phyloP scores from a whole-genome alignment of 2,329 filamentous ascomycete genomes.

The Scedosporium apiospermum region DNA sequence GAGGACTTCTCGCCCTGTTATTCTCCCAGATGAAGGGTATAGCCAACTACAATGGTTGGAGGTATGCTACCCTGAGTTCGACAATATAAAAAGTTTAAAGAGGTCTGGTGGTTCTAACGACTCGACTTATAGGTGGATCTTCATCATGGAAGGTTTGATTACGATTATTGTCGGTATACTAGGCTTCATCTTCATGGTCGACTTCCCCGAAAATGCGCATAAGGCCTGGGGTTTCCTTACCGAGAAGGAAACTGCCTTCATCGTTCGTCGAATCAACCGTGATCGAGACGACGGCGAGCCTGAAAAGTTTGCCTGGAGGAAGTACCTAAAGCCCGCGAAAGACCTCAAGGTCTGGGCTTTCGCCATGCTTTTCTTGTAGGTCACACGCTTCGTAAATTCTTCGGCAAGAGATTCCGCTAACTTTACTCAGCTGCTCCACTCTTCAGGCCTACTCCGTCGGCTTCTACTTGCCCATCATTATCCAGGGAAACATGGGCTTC shows the following conservation, averaged over 20 bases:
- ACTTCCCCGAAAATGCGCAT: constrained; percentile 12
- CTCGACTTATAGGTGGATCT: too few relatives aligned
- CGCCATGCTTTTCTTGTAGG: constrained; percentile 11
- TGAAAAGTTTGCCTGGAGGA: constrained; percentile 8
- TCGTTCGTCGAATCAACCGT: constrained; percentile 10
- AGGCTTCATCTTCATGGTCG: constrained; percentile 14
- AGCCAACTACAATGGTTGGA: constrained; percentile 8
- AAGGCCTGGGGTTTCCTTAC: constrained; percentile 9
- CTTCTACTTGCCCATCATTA: constrained; percentile 15
- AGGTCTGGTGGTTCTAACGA: too few relatives aligned
- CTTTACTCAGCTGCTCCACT: constrained; percentile 6
- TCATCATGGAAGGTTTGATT: constrained; percentile 11
- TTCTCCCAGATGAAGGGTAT: constrained; percentile 4
- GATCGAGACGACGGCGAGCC: constrained; percentile 11
- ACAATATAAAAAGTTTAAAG: neutral
- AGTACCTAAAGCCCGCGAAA: constrained; percentile 3
- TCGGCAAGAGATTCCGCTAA: too few relatives aligned
- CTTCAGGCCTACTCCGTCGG: constrained; percentile 12
- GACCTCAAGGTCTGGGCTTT: constrained; percentile 11
- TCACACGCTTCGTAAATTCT: too few relatives aligned
- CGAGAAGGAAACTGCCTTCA: constrained; percentile 5
- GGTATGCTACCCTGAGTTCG: neutral
- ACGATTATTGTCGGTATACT: constrained; percentile 7
- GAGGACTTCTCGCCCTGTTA: constrained; percentile 8
- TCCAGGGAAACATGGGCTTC: constrained; percentile 12